phyloP scores from a whole-genome alignment of 441 rosid genomes.

The Brassica hybrid region DNA sequence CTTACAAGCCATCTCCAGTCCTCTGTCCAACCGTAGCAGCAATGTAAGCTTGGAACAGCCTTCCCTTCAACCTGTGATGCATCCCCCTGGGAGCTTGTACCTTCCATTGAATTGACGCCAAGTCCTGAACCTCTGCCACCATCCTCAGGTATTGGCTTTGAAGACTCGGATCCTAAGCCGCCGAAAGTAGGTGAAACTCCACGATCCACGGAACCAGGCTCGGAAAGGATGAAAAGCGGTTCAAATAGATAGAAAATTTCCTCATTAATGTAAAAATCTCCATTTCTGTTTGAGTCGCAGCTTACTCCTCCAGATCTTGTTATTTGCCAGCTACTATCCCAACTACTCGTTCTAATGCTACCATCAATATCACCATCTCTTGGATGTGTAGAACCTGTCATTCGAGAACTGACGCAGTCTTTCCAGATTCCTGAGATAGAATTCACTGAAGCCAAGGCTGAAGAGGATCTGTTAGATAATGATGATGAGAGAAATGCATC shows the following conservation, averaged over 20 bases:
- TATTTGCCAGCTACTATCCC: constrained; percentile 96
- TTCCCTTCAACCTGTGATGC: constrained; percentile 81
- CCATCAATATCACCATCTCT: constrained; percentile 96
- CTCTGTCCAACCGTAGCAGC: constrained; percentile 99
- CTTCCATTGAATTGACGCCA: too few species aligned
- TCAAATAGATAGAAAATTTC: constrained; percentile 88
- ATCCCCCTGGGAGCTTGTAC: constrained; percentile 72
- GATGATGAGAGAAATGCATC: constrained; percentile 68
- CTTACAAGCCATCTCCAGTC: constrained; percentile 99
- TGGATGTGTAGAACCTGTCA: constrained; percentile 77
- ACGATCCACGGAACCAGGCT: constrained; percentile 93
- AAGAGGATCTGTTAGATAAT: constrained; percentile 72
- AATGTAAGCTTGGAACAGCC: constrained; percentile 84
- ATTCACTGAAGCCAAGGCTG: constrained; percentile 61
- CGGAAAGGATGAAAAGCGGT: constrained; percentile 97
- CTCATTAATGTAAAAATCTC: constrained; percentile 71
- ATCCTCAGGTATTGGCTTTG: constrained; percentile 72
- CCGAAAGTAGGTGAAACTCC: constrained; percentile 72
- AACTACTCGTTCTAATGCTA: constrained; percentile 68
- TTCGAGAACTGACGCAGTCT: constrained; percentile 87
- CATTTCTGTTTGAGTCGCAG: constrained; percentile 84
- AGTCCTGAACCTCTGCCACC: constrained; percentile 70
- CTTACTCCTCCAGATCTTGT: constrained; percentile 80
- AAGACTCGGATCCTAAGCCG: constrained; percentile 63
- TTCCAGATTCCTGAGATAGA: constrained; percentile 91